phyloP scores from a whole-genome alignment of 192 early-diverging fungal genomes.

The Backusella circina region DNA sequence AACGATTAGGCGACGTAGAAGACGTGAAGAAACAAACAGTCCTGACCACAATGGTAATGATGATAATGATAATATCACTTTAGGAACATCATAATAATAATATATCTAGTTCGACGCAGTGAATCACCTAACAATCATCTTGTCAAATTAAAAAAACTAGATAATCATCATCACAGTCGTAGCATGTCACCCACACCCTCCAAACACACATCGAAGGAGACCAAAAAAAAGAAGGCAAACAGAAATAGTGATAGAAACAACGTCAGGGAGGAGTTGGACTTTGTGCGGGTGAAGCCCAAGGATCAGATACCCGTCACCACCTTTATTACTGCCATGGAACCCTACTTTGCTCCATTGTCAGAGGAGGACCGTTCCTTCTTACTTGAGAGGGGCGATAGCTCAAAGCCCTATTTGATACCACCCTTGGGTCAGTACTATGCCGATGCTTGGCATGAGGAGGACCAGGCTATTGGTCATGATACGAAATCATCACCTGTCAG shows the following conservation, averaged over 20 bases:
- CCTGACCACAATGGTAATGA: slow-evolving; percentile 3
- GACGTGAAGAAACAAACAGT: slow-evolving; percentile 13
- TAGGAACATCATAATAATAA: neutral
- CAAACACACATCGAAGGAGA: slow-evolving; percentile 5
- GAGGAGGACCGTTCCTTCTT: slow-evolving; percentile 82
- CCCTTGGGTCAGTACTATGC: slow-evolving; percentile 72
- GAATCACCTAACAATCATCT: slow-evolving; percentile 20
- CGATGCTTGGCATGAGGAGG: slow-evolving; percentile 66
- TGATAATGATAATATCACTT: too few relatives aligned
- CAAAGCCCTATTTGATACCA: slow-evolving; percentile 70
- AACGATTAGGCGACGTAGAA: neutral
- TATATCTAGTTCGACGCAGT: slow-evolving; percentile 8
- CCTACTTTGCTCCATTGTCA: slow-evolving; percentile 77
- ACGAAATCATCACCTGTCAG: slow-evolving; percentile 13
- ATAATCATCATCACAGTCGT: neutral
- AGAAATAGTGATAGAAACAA: neutral
- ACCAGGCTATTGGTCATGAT: slow-evolving; percentile 46
- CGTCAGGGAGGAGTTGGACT: slow-evolving; percentile 21
- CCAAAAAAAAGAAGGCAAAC: slow-evolving; percentile 12
- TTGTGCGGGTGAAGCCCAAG: slow-evolving; percentile 36
- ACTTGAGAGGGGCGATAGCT: slow-evolving; percentile 41
- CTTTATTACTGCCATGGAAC: slow-evolving; percentile 83
- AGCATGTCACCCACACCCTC: neutral
- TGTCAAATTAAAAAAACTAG: slow-evolving; percentile 19
- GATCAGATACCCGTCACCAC: slow-evolving; percentile 80